Evolutionary conservation across 805 yeast species (phyloP).

Genomic region (Metahyphopichia silvanorum): DNA sequence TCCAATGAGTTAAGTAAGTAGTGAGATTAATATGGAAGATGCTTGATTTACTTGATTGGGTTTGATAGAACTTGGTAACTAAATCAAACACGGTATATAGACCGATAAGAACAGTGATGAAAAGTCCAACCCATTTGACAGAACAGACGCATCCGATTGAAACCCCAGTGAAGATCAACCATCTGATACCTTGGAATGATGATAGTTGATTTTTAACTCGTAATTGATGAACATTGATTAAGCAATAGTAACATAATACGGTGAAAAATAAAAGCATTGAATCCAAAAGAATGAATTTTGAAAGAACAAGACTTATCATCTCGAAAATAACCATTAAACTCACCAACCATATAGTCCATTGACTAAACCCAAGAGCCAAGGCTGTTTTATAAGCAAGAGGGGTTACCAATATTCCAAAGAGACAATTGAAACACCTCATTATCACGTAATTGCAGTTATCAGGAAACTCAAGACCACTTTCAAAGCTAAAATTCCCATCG

Average conservation of each 20-base stretch:
- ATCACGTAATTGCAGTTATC: conserved; percentile 71
- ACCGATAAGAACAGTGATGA: conserved; percentile 60
- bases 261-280: conserved; percentile 90
- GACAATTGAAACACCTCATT: conserved; percentile 87
- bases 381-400: conserved; percentile 86
- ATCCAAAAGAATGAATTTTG: conserved; percentile 87
- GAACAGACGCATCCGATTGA: conserved; percentile 82
- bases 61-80: conserved; percentile 40
- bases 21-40: conserved; percentile 5
- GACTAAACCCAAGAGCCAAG: conserved; percentile 68
- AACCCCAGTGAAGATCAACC: conserved; percentile 62
- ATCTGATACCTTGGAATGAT: conserved; percentile 40
- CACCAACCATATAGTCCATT: conserved; percentile 72
- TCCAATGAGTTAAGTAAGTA: conserved; percentile 65
- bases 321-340: conserved; percentile 80
- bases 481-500: conserved; percentile 87
- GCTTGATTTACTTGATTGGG: conserved; percentile 12
- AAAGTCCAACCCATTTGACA: conserved; percentile 83
- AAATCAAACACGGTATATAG: conserved; percentile 55
- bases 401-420: conserved; percentile 77
- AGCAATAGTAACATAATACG: conserved; percentile 39
- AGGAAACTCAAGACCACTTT: conserved; percentile 76
- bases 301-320: conserved; percentile 77
- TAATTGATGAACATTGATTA: conserved; percentile 46
- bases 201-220: conserved; percentile 36